Percentiles rank a stretch among this genome's conserved stretches.
Evolutionary conservation across 2,329 filamentous ascomycete genomes (phyloP).

Genomic region (Cladorrhinum sp.): DNA sequence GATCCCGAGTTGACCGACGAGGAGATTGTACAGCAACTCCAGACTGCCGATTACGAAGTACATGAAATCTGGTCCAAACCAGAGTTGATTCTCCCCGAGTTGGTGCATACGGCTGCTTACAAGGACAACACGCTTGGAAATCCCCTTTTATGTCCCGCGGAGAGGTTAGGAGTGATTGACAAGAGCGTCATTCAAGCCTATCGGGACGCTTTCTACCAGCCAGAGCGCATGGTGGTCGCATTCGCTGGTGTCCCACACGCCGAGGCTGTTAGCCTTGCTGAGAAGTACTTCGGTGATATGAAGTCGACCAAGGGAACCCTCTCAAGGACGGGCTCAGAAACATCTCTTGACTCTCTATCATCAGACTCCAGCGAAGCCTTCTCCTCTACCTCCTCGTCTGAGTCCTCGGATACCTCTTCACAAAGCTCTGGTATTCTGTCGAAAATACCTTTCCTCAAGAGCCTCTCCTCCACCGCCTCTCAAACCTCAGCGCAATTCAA

Average conservation of each 20-base stretch:
- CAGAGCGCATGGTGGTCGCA: slow-evolving; percentile 88
- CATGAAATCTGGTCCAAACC: slow-evolving; percentile 97
- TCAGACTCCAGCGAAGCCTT: slow-evolving; percentile 35
- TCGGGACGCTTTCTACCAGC: slow-evolving; percentile 77
- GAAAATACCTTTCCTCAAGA: slow-evolving; percentile 78
- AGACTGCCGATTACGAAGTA: slow-evolving; percentile 93
- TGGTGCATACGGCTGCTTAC: slow-evolving; percentile 93
- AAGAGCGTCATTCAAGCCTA: slow-evolving; percentile 73
- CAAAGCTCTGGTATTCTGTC: slow-evolving; percentile 68
- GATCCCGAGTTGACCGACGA: slow-evolving; percentile 79
- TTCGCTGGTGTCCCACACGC: slow-evolving; percentile 87
- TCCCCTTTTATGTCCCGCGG: slow-evolving; percentile 84
- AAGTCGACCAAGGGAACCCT: slow-evolving; percentile 48
- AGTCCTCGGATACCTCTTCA: slow-evolving; percentile 30
- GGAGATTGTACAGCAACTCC: slow-evolving; percentile 81
- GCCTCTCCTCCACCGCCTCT: slow-evolving; percentile 71
- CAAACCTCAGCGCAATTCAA: slow-evolving; percentile 56
- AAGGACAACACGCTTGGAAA: slow-evolving; percentile 96
- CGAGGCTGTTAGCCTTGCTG: slow-evolving; percentile 73
- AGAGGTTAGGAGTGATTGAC: slow-evolving; percentile 73
- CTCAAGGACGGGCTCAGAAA: slow-evolving; percentile 57
- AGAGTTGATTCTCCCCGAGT: slow-evolving; percentile 89
- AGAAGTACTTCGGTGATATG: slow-evolving; percentile 93
- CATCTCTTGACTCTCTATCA: slow-evolving; percentile 44
- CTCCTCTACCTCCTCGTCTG: slow-evolving; percentile 35